These are phyloP conservation scores for Hydnum rufescens DNA, from an alignment of 768 basidiomycete species.

Conservation along the genomic window DNA sequence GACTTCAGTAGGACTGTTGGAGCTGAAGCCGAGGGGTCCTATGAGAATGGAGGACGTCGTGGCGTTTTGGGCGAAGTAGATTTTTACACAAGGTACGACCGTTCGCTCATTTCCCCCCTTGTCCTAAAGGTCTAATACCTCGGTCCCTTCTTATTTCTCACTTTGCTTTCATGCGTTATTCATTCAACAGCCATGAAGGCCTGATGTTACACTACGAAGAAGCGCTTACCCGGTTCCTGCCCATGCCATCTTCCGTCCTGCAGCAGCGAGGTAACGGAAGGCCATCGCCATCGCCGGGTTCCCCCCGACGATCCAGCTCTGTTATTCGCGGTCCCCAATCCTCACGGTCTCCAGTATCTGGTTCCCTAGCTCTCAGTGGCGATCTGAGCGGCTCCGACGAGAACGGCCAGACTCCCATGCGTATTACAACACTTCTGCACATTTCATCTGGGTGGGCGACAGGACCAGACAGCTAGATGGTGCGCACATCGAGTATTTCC, in stretches of 20 bases:
- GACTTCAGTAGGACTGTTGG: constrained; percentile 88
- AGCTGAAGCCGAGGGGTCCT: constrained; percentile 34
- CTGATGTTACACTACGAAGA: constrained; percentile 84
- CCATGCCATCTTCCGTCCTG: constrained; percentile 23
- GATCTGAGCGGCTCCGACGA: neutral
- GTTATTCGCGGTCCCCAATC: neutral
- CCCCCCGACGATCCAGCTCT: neutral
- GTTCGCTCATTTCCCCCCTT: neutral
- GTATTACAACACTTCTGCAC: constrained; percentile 80
- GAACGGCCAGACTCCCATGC: constrained; percentile 14
- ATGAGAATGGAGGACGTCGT: constrained; percentile 51
- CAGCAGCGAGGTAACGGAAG: no score
- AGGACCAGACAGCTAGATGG: constrained; percentile 80
- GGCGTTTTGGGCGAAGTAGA: constrained; percentile 74
- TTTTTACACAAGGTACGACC: constrained; percentile 65
- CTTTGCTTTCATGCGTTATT: neutral
- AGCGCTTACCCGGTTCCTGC: constrained; percentile 60
- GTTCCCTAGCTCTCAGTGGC: neutral
- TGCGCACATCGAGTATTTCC: constrained; percentile 90
- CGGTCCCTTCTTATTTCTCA: neutral
- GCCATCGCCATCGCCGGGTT: no score
- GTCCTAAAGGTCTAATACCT: neutral
- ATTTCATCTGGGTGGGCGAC: constrained; percentile 96
- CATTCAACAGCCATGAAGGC: constrained; percentile 57
- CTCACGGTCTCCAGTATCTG: neutral